phyloP scores from a whole-genome alignment of 306 rosid genomes.

The Cucumis hystrix region DNA sequence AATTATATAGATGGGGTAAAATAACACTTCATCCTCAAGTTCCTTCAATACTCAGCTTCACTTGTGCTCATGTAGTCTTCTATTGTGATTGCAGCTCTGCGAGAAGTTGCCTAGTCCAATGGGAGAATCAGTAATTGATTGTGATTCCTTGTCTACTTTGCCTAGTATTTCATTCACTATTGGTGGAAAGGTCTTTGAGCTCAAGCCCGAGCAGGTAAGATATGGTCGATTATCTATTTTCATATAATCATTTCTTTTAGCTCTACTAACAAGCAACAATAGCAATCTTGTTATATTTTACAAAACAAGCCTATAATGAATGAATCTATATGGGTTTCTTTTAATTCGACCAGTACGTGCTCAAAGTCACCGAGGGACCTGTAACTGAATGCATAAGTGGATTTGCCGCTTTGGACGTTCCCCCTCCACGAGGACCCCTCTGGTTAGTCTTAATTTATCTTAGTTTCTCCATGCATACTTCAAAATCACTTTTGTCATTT shows the following conservation, averaged over 20 bases:
- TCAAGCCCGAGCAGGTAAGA: slow-evolving; percentile 43
- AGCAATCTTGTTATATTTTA: not conserved
- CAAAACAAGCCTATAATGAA: not conserved
- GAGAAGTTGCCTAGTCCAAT: slow-evolving; percentile 57
- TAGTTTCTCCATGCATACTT: too few relatives aligned
- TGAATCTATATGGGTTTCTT: not conserved
- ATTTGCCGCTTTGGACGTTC: slow-evolving; percentile 44
- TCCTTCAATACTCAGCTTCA: not conserved
- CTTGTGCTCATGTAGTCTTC: not conserved
- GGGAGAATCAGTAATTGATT: slow-evolving; percentile 61
- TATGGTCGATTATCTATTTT: not conserved
- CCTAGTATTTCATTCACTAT: slow-evolving; percentile 42
- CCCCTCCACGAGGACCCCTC: slow-evolving; percentile 66
- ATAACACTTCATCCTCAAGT: not conserved
- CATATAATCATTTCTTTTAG: not conserved
- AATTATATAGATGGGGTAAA: slow-evolving; percentile 44
- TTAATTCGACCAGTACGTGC: slow-evolving; percentile 30
- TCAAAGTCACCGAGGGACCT: slow-evolving; percentile 46
- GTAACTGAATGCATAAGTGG: slow-evolving; percentile 55
- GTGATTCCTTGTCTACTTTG: slow-evolving; percentile 40
- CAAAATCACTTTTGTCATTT: too few relatives aligned
- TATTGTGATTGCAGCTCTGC: slow-evolving; percentile 36
- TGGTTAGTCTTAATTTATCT: slow-evolving; percentile 20
- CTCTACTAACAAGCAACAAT: not conserved
- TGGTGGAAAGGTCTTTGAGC: slow-evolving; percentile 47